phyloP scores from a whole-genome alignment of 306 rosid species.

The Quercus aquifolioides region DNA sequence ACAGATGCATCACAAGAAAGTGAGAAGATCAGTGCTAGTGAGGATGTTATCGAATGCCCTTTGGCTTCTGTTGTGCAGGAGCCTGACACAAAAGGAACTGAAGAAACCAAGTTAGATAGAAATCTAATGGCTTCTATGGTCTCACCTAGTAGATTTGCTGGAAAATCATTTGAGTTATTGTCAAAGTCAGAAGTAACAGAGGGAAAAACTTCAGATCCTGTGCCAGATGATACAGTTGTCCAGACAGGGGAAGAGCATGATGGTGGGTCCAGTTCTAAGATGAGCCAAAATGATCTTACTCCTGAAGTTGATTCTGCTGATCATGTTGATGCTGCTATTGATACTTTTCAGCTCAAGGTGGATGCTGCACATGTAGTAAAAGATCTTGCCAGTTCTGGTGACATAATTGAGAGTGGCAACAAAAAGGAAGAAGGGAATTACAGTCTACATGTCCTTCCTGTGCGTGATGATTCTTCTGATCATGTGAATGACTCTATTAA shows the following conservation, averaged over 20 bases:
- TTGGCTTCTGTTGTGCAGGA: conserved; percentile 24
- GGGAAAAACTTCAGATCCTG: conserved; percentile 26
- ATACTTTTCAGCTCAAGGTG: conserved; percentile 15
- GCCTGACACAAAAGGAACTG: conserved; percentile 18
- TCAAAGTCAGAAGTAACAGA: conserved; percentile 32
- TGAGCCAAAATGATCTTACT: conserved; percentile 23
- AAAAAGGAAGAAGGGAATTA: conserved; percentile 35
- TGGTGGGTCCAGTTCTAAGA: conserved; percentile 25
- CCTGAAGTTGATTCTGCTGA: conserved; percentile 31
- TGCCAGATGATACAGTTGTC: conserved; percentile 27
- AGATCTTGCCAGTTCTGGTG: conserved; percentile 19
- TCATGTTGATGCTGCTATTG: conserved; percentile 15
- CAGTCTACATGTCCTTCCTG: conserved; percentile 32
- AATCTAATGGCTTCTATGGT: conserved; percentile 18
- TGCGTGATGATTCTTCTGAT: conserved; percentile 18
- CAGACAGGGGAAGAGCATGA: conserved; percentile 24
- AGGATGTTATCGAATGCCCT: conserved; percentile 23
- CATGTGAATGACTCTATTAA: conserved; percentile 4
- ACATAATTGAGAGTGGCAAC: conserved; percentile 23
- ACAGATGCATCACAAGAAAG: conserved; percentile 27
- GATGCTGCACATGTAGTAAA: conserved; percentile 24
- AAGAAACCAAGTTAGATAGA: conserved; percentile 19
- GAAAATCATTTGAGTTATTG: conserved; percentile 23
- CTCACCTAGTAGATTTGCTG: conserved; percentile 22
- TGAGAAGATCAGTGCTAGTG: conserved; percentile 19